Evolutionary conservation across 768 basidiomycete genomes (phyloP).

Genomic region (Pleurotus tuber-regium): DNA sequence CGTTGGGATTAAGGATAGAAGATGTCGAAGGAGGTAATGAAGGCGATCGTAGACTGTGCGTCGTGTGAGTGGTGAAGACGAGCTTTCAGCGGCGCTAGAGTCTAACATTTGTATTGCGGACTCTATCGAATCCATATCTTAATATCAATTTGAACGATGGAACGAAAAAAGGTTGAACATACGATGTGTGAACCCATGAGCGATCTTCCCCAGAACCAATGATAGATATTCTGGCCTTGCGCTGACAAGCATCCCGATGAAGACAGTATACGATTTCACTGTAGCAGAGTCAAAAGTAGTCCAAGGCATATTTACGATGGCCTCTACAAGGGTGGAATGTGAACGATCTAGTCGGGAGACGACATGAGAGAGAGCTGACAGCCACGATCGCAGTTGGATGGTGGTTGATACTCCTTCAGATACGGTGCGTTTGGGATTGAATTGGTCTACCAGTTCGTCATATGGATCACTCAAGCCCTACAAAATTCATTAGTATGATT

Average conservation of each 20-base stretch:
- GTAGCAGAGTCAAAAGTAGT: conserved; percentile 83
- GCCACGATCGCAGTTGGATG: conserved; percentile 71
- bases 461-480: conserved; percentile 78
- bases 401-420: conserved; percentile 35
- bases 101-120: conserved; percentile 67
- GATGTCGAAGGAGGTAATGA: conserved; percentile 80
- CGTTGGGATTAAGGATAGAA: conserved; percentile 91
- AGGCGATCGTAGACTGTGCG: conserved; percentile 82
- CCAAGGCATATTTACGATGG: conserved; percentile 89
- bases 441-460: conserved; percentile 87
- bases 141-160: conserved; percentile 4
- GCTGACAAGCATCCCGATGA: conserved; percentile 88
- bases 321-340: conserved; percentile 80
- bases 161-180: conserved; percentile 29
- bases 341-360: conserved; percentile 85
- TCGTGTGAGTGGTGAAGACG: conserved; percentile 71
- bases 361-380: conserved; percentile 86
- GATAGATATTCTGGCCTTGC: conserved; percentile 91
- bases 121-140: conserved; percentile 59
- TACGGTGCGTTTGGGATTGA: conserved; percentile 49
- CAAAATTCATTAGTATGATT: conserved; percentile 23
- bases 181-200: conserved; percentile 90
- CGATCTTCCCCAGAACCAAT: conserved; percentile 75
- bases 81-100: conserved; percentile 56
- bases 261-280: conserved; percentile 85